Evolutionary conservation across 1,284 basidiomycete species (phyloP).

Genomic region (Trametes versicolor): DNA sequence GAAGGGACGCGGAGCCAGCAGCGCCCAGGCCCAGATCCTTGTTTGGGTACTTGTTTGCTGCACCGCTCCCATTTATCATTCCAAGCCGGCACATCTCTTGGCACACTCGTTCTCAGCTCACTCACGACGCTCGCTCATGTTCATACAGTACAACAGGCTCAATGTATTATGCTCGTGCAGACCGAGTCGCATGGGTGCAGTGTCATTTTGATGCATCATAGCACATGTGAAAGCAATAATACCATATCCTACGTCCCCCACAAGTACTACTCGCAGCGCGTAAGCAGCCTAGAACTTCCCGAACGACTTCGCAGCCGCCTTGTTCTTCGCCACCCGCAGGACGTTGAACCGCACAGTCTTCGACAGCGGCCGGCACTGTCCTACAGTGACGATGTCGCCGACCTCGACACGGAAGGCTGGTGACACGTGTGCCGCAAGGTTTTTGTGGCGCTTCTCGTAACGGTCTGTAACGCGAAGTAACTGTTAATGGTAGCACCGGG

Average conservation of each 20-base stretch:
- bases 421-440: constrained; percentile 96
- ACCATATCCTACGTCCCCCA: constrained; percentile 46
- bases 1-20: constrained; percentile 23
- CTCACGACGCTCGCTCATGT: not conserved
- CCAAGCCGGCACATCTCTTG: constrained; percentile 8
- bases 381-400: constrained; percentile 96
- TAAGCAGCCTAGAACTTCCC: constrained; percentile 83
- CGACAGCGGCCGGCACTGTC: constrained; percentile 99
- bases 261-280: constrained; percentile 30
- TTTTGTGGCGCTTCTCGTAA: constrained; percentile 99
- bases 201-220: constrained; percentile 49
- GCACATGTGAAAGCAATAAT: constrained; percentile 47
- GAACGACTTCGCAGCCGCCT: constrained; percentile 90
- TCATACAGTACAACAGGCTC: constrained; percentile 19
- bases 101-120: not conserved
- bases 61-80: constrained; percentile 21
- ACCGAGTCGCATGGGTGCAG: constrained; percentile 39
- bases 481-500: constrained; percentile 30
- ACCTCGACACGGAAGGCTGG: constrained; percentile 97
- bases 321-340: constrained; percentile 90
- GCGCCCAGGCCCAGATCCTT: constrained; percentile 28
- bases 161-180: constrained; percentile 27
- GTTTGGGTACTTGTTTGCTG: constrained; percentile 38
- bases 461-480: constrained; percentile 65
- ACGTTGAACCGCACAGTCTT: constrained; percentile 99